A percentile compares a stretch with the other conserved stretches of the same genome.
These are phyloP conservation scores for Calonectria naviculata DNA, from an alignment of 2,329 filamentous ascomycete species.

Conservation along the genomic window DNA sequence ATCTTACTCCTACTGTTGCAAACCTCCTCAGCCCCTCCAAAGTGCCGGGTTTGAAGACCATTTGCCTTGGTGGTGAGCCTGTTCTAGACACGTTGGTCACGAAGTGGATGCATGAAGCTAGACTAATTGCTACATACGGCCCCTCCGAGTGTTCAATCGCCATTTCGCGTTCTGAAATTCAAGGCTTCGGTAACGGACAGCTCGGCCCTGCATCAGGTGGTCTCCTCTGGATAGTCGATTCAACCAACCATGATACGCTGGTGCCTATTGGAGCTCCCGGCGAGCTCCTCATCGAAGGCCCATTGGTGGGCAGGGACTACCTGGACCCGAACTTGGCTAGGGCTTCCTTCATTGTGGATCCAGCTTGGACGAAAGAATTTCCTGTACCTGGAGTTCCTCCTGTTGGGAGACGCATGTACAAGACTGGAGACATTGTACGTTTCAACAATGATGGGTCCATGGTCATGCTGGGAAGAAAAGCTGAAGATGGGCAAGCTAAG, in stretches of 20 bases:
- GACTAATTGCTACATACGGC: not conserved
- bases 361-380: not conserved
- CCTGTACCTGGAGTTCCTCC: not conserved
- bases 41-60: not conserved
- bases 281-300: not conserved
- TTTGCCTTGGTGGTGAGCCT: not conserved
- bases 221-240: not conserved
- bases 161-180: not conserved
- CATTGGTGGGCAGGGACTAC: not conserved
- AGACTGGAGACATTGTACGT: not conserved
- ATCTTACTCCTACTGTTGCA: not conserved
- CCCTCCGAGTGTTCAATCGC: not conserved
- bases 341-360: not conserved
- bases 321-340: not conserved
- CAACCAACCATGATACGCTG: not conserved
- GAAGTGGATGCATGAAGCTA: not conserved
- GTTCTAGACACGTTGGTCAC: not conserved
- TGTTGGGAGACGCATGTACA: not conserved
- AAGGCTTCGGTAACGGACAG: not conserved
- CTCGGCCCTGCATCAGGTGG: not conserved
- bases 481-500: not conserved
- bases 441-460: not conserved
- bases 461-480: not conserved
- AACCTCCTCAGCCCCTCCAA: not conserved
- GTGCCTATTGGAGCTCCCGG: not conserved